phyloP scores from a whole-genome alignment of 73 alveolate genomes.

The Paramecium octaurelia region DNA sequence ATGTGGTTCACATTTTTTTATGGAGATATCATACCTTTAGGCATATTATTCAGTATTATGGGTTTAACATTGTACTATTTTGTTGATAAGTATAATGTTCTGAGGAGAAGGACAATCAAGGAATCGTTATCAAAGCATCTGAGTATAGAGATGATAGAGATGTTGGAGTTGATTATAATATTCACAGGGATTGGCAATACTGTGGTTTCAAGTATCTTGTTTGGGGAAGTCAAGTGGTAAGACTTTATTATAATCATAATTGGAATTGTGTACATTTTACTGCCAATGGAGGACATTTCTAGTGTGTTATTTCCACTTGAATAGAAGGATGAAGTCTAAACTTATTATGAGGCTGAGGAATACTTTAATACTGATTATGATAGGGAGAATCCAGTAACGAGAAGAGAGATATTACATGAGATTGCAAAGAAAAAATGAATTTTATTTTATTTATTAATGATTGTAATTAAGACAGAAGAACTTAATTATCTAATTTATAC shows the following conservation, averaged over 20 bases:
- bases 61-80: constrained; percentile 48
- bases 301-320: constrained; percentile 47
- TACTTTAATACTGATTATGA: constrained; percentile 58
- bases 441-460: neutral
- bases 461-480: constrained; percentile 39
- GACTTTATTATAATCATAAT: constrained; percentile 42
- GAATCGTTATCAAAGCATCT: constrained; percentile 34
- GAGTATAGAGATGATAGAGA: constrained; percentile 31
- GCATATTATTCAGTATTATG: neutral
- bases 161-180: constrained; percentile 30
- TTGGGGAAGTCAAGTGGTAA: constrained; percentile 31
- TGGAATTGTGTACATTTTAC: neutral
- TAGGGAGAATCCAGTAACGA: constrained; percentile 62
- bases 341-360: constrained; percentile 38
- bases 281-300: constrained; percentile 60
- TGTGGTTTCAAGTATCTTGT: neutral
- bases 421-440: neutral
- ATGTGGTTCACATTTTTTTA: constrained; percentile 62
- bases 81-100: constrained; percentile 54
- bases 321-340: constrained; percentile 41
- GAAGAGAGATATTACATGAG: constrained; percentile 41
- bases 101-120: constrained; percentile 57
- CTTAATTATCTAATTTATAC: constrained; percentile 30
- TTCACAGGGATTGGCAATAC: constrained; percentile 44
- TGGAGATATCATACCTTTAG: constrained; percentile 50